Evolutionary conservation across 495 filamentous ascomycete species (phyloP).

Genomic region (Neurospora pannonica): DNA sequence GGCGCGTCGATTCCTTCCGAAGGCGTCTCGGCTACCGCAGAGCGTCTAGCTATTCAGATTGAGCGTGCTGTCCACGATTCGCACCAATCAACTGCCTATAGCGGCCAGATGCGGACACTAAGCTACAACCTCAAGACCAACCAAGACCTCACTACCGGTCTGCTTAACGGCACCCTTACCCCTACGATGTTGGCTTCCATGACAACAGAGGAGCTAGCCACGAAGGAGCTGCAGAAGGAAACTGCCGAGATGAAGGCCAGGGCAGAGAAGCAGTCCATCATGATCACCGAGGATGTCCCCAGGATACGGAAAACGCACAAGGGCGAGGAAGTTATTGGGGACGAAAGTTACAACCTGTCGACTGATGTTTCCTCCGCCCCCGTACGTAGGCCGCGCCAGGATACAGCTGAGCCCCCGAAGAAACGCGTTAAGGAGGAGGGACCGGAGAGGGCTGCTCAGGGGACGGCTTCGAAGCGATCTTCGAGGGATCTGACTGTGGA

Average conservation of each 20-base stretch:
- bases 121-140: conserved; percentile 82
- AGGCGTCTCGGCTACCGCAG: conserved; percentile 27
- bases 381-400: conserved; percentile 24
- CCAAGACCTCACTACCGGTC: conserved; percentile 59
- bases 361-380: conserved; percentile 29
- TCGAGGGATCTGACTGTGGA: conserved; percentile 36
- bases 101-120: conserved; percentile 44
- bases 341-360: conserved; percentile 34
- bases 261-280: conserved; percentile 78
- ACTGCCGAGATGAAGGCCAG: conserved; percentile 59
- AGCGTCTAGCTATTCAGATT: conserved; percentile 53
- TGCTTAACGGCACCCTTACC: conserved; percentile 61
- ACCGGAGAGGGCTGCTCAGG: conserved; percentile 4
- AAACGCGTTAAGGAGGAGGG: conserved; percentile 20
- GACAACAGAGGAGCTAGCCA: conserved; percentile 80
- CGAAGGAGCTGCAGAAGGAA: conserved; percentile 75
- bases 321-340: conserved; percentile 82
- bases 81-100: conserved; percentile 34
- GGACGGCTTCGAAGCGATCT: conserved; percentile 1
- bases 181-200: conserved; percentile 69
- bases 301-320: conserved; percentile 88
- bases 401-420: conserved; percentile 11
- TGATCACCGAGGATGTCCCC: conserved; percentile 73
- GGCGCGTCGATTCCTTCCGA: conserved; percentile 24
- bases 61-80: conserved; percentile 51